Conservation (phyloP, 192 early-diverging fungal genomes). For the Rhizoclosmatium globosum region DNA sequence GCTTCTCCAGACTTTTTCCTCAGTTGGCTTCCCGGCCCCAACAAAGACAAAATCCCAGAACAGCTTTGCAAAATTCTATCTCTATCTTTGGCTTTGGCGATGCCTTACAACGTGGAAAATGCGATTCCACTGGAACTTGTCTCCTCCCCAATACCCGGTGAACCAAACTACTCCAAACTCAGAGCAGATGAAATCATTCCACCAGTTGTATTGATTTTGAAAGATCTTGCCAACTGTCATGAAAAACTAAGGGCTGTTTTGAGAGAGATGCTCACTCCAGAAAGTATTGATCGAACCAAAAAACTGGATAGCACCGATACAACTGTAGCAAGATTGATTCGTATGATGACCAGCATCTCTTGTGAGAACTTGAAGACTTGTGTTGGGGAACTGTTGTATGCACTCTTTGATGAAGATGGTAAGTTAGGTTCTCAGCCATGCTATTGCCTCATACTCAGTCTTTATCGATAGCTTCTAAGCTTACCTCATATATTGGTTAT, state of each 20-base stretch:
- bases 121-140: conserved; percentile 41
- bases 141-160: conserved; percentile 47
- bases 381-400: conserved; percentile 72
- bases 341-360: conserved; percentile 73
- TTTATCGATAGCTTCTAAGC: conserved; percentile 56
- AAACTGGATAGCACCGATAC: conserved; percentile 70
- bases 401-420: conserved; percentile 76
- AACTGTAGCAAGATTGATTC: conserved; percentile 71
- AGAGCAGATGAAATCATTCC: conserved; percentile 71
- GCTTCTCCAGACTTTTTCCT: conserved; percentile 47
- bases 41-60: conserved; percentile 28
- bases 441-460: not conserved
- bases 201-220: conserved; percentile 72
- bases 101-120: conserved; percentile 30
- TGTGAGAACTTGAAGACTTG: conserved; percentile 65
- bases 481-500: conserved; percentile 84
- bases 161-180: conserved; percentile 44
- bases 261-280: conserved; percentile 62
- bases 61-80: conserved; percentile 44
- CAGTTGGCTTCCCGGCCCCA: conserved; percentile 45
- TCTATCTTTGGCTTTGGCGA: conserved; percentile 22
- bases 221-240: conserved; percentile 64
- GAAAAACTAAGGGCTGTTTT: conserved; percentile 49
- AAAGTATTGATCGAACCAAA: conserved; percentile 76
- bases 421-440: conserved; percentile 16